phyloP scores from a whole-genome alignment of 805 yeast species.

The Saturnispora dispora region DNA sequence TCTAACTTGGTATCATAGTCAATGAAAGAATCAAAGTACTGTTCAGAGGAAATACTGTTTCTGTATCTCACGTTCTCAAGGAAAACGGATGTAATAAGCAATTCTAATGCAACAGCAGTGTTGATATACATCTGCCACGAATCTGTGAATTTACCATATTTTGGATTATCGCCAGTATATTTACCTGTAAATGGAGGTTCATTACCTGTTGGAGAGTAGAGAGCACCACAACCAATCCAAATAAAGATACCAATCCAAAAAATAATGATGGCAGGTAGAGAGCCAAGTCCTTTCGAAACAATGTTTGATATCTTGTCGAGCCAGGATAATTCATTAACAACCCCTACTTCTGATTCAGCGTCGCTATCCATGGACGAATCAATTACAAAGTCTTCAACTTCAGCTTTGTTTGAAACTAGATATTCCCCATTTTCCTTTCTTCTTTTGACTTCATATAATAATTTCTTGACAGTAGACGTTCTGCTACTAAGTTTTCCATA shows the following conservation, averaged over 20 bases:
- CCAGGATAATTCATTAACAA: slow-evolving; percentile 23
- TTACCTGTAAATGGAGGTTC: slow-evolving; percentile 13
- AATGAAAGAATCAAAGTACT: slow-evolving; percentile 14
- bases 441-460: slow-evolving; percentile 8
- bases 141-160: slow-evolving; percentile 24
- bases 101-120: slow-evolving; percentile 32
- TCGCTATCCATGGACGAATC: slow-evolving; percentile 5
- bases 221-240: slow-evolving; percentile 26
- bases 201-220: slow-evolving; percentile 21
- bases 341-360: neutral
- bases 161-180: neutral
- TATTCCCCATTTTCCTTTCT: neutral
- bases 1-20: slow-evolving; percentile 27
- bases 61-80: slow-evolving; percentile 33
- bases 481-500: slow-evolving; percentile 26
- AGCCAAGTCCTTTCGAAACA: slow-evolving; percentile 24
- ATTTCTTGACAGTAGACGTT: slow-evolving; percentile 16
- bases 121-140: slow-evolving; percentile 35
- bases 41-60: slow-evolving; percentile 26
- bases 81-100: slow-evolving; percentile 28
- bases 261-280: slow-evolving; percentile 24
- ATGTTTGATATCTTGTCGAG: slow-evolving; percentile 28
- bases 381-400: neutral
- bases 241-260: slow-evolving; percentile 32
- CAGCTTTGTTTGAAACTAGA: neutral